Conservation (phyloP, 495 filamentous ascomycete species). For the Neurospora sp. region DNA sequence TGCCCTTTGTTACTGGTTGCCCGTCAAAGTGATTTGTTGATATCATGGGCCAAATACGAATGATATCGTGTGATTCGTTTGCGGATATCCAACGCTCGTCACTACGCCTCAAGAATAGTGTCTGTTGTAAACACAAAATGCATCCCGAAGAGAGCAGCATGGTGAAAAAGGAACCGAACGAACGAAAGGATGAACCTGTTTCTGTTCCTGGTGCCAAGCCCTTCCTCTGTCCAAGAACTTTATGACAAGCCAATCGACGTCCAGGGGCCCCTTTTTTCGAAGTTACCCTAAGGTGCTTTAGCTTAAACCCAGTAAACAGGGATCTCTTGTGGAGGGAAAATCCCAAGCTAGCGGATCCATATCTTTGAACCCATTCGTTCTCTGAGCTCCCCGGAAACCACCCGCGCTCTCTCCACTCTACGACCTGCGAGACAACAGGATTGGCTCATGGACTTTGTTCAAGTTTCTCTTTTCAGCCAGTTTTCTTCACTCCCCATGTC, state of each 20-base stretch:
- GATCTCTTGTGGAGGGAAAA: neutral
- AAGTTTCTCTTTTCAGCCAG: neutral
- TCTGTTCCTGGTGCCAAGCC: neutral
- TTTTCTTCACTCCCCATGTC: neutral
- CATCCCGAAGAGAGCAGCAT: neutral
- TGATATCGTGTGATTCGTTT: neutral
- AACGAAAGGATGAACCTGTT: neutral
- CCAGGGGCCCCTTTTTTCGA: neutral
- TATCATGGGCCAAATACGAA: neutral
- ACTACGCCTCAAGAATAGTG: too few relatives aligned
- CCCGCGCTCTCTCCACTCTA: neutral
- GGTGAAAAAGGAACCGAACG: neutral
- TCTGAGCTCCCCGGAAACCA: neutral
- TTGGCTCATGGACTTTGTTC: neutral
- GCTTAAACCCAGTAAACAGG: neutral
- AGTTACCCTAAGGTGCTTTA: neutral
- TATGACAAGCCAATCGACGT: neutral
- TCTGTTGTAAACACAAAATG: neutral
- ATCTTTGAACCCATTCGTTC: neutral
- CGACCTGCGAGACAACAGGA: neutral
- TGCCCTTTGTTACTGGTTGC: neutral
- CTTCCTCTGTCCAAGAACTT: neutral
- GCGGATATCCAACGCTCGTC: neutral
- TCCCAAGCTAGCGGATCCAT: neutral
- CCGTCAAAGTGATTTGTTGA: neutral